Evolutionary conservation across 2,329 filamentous ascomycete species (phyloP), one percentile per base, ranked within the genome.

Genomic region (Aureobasidium sp.): DNA sequence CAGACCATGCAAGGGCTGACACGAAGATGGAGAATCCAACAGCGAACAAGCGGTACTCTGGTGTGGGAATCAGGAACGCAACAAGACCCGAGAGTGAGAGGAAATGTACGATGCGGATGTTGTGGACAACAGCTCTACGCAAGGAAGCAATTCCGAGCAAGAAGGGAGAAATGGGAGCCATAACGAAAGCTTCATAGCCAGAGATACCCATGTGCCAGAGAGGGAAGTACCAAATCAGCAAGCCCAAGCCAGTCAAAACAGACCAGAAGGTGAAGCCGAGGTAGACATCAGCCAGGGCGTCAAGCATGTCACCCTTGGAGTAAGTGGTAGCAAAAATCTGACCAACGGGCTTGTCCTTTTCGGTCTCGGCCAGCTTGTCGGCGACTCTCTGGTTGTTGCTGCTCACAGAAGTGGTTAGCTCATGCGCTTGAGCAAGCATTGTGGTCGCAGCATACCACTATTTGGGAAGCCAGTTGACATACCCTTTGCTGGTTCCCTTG

Each of bases 171-270:
- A 93, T 75, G 3, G 90, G 93, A 55, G 83, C 84, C 85, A 97
- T 88, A 70, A 99, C 87, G 67, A 96, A 81, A 47, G 87, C 88
- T 76, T 99, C 94, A 72, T 94, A 99, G 65, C 94, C 94, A 4
- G 93, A 97, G 64, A 99, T 95, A 32, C 94, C 94, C 94, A 99
- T 99, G 74, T 97, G 86, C 94, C 94, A 99, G 12, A 99, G 84
- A 15, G 94, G 94, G 73, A 99, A 99, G 75, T 60, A 99, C 94
- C 94, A 99, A 48, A 99, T 88, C 46, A 90, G 81, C 48, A 99
- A 80, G 29, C 91, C 92, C 58, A 99, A 80, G 64, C 91, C 91
- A 63, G 94, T 99, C 67, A 97, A 79, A 72, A 93, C 89, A 10
- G 92, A 91, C 94, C 94, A 99, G 76, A 97, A 97, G 62, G 94